Evolutionary conservation across 257 asterid species (phyloP).

Genomic region (Thymus mandschuricus): DNA sequence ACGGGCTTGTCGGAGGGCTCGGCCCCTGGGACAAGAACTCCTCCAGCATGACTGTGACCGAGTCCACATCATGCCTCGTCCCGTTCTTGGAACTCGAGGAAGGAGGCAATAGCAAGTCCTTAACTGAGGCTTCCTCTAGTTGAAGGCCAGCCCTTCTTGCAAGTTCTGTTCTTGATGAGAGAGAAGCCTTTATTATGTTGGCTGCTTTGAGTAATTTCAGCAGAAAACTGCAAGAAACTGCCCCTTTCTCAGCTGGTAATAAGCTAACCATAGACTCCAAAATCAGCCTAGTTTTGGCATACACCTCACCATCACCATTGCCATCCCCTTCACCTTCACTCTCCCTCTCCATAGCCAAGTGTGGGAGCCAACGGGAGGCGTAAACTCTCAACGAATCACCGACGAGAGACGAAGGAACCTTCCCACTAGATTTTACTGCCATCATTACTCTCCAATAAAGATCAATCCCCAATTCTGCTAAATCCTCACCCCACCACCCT

Average conservation of each 20-base stretch:
- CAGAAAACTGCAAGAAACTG: conserved; percentile 77
- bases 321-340: background rate
- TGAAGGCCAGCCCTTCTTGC: conserved; percentile 74
- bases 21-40: conserved; percentile 73
- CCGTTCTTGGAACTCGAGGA: conserved; percentile 40
- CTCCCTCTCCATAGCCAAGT: conserved; percentile 38
- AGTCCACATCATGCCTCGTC: conserved; percentile 60
- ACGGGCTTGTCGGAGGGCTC: conserved; percentile 82
- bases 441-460: conserved; percentile 88
- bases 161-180: conserved; percentile 66
- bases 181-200: conserved; percentile 56
- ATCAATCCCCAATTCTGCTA: conserved; percentile 83
- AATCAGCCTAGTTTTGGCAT: conserved; percentile 55
- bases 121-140: conserved; percentile 72
- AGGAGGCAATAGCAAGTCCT: conserved; percentile 61
- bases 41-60: conserved; percentile 60
- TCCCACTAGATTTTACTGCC: conserved; percentile 74
- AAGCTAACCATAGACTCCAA: conserved; percentile 79
- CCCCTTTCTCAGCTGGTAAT: conserved; percentile 69
- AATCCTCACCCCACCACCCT: conserved; percentile 95
- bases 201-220: conserved; percentile 71
- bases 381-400: conserved; percentile 84
- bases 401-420: conserved; percentile 53
- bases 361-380: conserved; percentile 76
- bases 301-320: conserved; percentile 25